Conservation (phyloP, 2,329 filamentous ascomycete species). For the Talaromyces funiculosus region DNA sequence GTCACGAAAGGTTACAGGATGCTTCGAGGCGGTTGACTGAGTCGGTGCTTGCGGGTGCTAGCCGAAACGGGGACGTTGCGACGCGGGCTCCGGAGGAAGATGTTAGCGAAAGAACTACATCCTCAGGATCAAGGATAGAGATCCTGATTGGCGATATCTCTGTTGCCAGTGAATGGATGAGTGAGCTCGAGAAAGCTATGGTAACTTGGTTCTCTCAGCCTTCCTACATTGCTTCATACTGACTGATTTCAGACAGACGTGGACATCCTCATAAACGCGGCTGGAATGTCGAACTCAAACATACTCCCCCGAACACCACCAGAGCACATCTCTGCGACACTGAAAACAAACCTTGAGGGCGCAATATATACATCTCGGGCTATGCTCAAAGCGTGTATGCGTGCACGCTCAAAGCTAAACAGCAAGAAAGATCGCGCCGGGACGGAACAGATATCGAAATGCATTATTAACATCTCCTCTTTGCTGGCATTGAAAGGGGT, state of each 20-base stretch:
- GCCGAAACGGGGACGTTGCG: constrained; percentile 12
- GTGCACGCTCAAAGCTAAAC: constrained; percentile 25
- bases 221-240: neutral
- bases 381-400: constrained; percentile 32
- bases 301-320: constrained; percentile 55
- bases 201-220: constrained; percentile 18
- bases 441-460: constrained; percentile 52
- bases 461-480: constrained; percentile 78
- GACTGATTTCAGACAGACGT: constrained; percentile 27
- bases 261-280: constrained; percentile 70
- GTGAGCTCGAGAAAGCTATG: constrained; percentile 35
- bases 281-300: constrained; percentile 63
- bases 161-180: constrained; percentile 28
- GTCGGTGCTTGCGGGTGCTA: neutral
- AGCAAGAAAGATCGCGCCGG: neutral
- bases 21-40: constrained; percentile 29
- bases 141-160: constrained; percentile 36
- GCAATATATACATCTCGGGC: constrained; percentile 37
- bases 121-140: constrained; percentile 15
- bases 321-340: constrained; percentile 49
- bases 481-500: constrained; percentile 66
- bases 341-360: constrained; percentile 63
- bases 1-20: constrained; percentile 39
- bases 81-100: constrained; percentile 20
- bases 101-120: neutral